Base-by-base conservation (phyloP, 768 basidiomycete species). In the Rhodotorula kratochvilovae region DNA sequence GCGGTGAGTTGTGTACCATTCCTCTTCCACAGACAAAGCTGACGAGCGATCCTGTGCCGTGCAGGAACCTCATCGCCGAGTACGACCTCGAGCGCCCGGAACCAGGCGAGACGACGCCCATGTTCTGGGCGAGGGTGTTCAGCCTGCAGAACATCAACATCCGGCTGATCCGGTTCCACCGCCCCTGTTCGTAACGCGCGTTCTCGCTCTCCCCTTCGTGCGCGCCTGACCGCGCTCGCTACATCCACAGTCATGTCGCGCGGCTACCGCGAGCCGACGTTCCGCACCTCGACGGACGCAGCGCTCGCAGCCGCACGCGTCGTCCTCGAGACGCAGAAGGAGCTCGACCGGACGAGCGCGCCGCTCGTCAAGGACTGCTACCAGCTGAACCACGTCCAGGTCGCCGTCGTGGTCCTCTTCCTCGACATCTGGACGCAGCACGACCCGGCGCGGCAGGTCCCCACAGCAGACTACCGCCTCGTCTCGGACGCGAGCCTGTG, bases 321-420 rank as follows among this genome's bases (percentile, higher is more conserved):
- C 15, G 71, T 72, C 2, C 71, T 72, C 29, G 62, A 64, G 33
- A 61, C 51, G 17, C 66, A 72, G 61, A 64, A 67, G 51, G 66
- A 67, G 33, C 62, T 72, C 16, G 71, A 72, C 56, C 36, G 62
- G 51, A 72, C 71, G 5, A 43, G 54, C 33, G 57, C 56, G 2
- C 71, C 71, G 29, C 50, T 72, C 29, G 61, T 72, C 66, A 72
- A 72, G 50, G 66, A 72, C 43, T 67, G 65, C 70, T 71, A 71
- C 29, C 65, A 66, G 19, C 46, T 71, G 35, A 71, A 66, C 29
- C 65, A 66, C 48, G 35, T 71, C 35, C 66, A 72, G 56, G 61
- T 68, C n/a, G 66, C 71, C 27, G 50, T 67, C 42, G 62, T 72
- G 57, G 56, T 63, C 15, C 50, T 72, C 12, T 72, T 72, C 53